These are phyloP conservation scores for Glonium stellatum DNA, from an alignment of 495 filamentous ascomycete species.

Conservation along the genomic window DNA sequence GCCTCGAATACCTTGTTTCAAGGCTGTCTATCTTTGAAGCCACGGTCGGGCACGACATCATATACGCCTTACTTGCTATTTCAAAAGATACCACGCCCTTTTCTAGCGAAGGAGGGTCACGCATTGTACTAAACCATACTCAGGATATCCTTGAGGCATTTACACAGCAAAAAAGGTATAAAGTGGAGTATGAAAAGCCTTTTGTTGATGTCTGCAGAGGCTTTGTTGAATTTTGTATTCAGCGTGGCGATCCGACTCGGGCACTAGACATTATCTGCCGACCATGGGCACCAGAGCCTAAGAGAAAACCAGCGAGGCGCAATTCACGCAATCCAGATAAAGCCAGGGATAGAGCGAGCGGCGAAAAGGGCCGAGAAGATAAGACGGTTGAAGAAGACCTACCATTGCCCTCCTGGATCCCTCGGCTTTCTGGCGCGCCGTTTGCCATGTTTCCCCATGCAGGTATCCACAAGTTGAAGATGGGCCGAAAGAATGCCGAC, in stretches of 20 bases:
- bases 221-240: conserved; percentile 31
- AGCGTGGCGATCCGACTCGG: conserved; percentile 13
- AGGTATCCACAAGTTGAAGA: conserved; percentile 4
- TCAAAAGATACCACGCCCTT: conserved; percentile 16
- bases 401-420: conserved; percentile 22
- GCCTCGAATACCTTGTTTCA: conserved; percentile 24
- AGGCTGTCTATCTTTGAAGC: conserved; percentile 18
- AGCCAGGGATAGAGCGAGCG: background rate
- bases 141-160: conserved; percentile 6
- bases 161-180: conserved; percentile 18
- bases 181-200: conserved; percentile 34
- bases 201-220: conserved; percentile 33
- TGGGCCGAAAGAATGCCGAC: conserved; percentile 38
- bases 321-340: background rate
- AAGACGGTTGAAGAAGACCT: background rate
- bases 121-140: too few relatives aligned
- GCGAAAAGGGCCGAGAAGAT: background rate
- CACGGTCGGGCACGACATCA: conserved; percentile 11
- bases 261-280: conserved; percentile 29
- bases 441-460: conserved; percentile 7
- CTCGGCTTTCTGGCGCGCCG: conserved; percentile 10
- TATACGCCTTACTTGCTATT: conserved; percentile 24
- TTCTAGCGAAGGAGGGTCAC: background rate
- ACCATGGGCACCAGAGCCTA: conserved; percentile 25
- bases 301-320: background rate